Conservation (phyloP, 371 early-diverging fungal genomes). For the Mortierella sp. region DNA sequence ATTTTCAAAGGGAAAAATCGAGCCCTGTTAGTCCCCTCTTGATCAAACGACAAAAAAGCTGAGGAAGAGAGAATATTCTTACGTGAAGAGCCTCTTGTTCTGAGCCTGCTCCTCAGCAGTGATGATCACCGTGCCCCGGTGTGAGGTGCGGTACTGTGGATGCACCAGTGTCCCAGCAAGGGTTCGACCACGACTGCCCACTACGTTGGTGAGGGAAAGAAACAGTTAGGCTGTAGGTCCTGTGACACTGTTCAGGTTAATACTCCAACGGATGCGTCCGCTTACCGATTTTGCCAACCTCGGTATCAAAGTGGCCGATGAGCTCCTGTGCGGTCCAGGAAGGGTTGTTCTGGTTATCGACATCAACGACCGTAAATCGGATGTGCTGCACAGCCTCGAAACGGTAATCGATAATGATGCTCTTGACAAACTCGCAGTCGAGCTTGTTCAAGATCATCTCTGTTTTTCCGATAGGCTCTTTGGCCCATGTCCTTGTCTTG, state of each 20-base stretch:
- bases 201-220: slow-evolving; percentile 15
- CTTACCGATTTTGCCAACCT: slow-evolving; percentile 55
- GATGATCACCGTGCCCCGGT: slow-evolving; percentile 41
- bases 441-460: slow-evolving; percentile 58
- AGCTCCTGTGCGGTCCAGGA: slow-evolving; percentile 56
- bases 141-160: slow-evolving; percentile 26
- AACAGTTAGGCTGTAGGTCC: not conserved
- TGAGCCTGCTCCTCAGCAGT: slow-evolving; percentile 46
- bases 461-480: slow-evolving; percentile 50
- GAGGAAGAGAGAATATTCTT: slow-evolving; percentile 2
- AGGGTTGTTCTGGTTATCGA: slow-evolving; percentile 52
- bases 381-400: slow-evolving; percentile 60
- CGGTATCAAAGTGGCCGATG: slow-evolving; percentile 57
- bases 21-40: not conserved
- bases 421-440: slow-evolving; percentile 58
- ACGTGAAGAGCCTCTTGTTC: slow-evolving; percentile 35
- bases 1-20: slow-evolving; percentile 7
- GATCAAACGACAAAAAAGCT: not conserved
- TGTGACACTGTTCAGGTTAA: no score
- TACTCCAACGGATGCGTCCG: no score
- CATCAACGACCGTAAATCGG: slow-evolving; percentile 57
- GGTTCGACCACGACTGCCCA: slow-evolving; percentile 42
- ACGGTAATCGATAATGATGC: slow-evolving; percentile 56
- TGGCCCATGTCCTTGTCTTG: slow-evolving; percentile 40
- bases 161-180: slow-evolving; percentile 38